A percentile compares a stretch with the other conserved stretches of the same genome.
Evolutionary conservation across 2,329 filamentous ascomycete species (phyloP).

Genomic region (Ophiostoma perfectum): DNA sequence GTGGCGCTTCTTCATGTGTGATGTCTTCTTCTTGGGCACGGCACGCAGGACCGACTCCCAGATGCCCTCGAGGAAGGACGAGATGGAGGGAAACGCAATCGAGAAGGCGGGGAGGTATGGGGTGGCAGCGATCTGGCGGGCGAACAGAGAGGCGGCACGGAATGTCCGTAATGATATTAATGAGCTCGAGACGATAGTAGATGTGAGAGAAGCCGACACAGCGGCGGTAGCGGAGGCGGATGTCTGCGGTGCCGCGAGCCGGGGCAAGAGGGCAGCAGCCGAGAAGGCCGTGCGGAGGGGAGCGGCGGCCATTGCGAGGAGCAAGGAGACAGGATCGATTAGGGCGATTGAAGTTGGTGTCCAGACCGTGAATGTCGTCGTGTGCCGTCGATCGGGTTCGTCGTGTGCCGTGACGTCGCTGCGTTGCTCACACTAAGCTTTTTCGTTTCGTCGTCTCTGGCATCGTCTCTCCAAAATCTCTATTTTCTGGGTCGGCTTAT

Average conservation of each 20-base stretch:
- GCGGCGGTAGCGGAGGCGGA: constrained; percentile 2
- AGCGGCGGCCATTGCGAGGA: constrained; percentile 16
- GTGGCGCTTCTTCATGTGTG: constrained; percentile 89
- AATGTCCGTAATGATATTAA: constrained; percentile 19
- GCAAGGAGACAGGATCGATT: not conserved
- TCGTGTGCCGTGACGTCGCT: not conserved
- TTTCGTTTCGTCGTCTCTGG: not conserved
- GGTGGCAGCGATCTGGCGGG: constrained; percentile 38
- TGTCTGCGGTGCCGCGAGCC: constrained; percentile 15
- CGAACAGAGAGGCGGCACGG: constrained; percentile 39
- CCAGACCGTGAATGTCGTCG: not conserved
- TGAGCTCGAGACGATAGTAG: constrained; percentile 14
- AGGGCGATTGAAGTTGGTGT: not conserved
- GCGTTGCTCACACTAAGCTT: not conserved
- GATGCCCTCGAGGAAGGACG: constrained; percentile 63
- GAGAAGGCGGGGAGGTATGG: constrained; percentile 32
- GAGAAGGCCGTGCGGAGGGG: constrained; percentile 23
- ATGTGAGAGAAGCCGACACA: constrained; percentile 16
- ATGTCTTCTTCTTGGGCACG: constrained; percentile 98
- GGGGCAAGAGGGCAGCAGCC: constrained; percentile 18
- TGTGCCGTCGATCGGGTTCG: not conserved
- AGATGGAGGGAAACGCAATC: constrained; percentile 46
- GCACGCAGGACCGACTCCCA: constrained; percentile 91
- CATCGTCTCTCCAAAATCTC: not conserved
- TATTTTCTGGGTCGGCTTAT: not conserved